These are phyloP conservation scores for Marasmius tenuissimus DNA, from an alignment of 1,284 basidiomycete species.

Conservation along the genomic window DNA sequence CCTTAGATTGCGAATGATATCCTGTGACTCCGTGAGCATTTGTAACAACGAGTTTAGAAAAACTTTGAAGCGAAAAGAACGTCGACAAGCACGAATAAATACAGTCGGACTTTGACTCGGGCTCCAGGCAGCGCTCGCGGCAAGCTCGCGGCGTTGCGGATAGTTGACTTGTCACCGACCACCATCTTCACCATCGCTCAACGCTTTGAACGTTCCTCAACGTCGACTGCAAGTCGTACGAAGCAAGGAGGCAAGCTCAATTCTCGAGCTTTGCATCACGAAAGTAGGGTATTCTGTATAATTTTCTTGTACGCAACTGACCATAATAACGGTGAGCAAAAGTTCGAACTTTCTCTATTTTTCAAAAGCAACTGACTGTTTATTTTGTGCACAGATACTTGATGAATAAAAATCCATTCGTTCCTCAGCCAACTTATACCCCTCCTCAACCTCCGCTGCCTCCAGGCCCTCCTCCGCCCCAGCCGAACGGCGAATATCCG, in stretches of 20 bases:
- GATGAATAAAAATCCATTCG: slow-evolving; percentile 83
- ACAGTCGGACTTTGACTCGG: not conserved
- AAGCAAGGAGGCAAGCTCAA: too few species aligned
- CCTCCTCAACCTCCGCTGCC: slow-evolving; percentile 74
- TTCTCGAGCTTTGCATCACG: not conserved
- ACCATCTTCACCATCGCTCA: slow-evolving; percentile 42
- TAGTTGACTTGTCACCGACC: slow-evolving; percentile 36
- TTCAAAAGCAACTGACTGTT: not conserved
- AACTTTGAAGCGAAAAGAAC: too few species aligned
- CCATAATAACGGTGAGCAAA: not conserved
- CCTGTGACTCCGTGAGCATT: too few species aligned
- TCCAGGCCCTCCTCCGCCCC: slow-evolving; percentile 73
- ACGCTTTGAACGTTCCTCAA: not conserved
- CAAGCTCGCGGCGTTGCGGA: slow-evolving; percentile 40
- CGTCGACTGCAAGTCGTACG: not conserved
- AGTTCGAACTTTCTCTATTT: not conserved
- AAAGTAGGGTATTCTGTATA: not conserved
- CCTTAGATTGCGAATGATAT: too few species aligned
- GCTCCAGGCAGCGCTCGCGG: slow-evolving; percentile 51
- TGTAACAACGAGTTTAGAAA: too few species aligned
- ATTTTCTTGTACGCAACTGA: not conserved
- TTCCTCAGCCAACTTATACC: slow-evolving; percentile 65
- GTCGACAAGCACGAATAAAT: not conserved
- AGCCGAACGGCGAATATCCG: slow-evolving; percentile 55
- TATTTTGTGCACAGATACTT: not conserved